A percentile compares a stretch with the other conserved stretches of the same genome.
Conservation (phyloP, 1,284 basidiomycete species). For the Xerocomus amazonicus region DNA sequence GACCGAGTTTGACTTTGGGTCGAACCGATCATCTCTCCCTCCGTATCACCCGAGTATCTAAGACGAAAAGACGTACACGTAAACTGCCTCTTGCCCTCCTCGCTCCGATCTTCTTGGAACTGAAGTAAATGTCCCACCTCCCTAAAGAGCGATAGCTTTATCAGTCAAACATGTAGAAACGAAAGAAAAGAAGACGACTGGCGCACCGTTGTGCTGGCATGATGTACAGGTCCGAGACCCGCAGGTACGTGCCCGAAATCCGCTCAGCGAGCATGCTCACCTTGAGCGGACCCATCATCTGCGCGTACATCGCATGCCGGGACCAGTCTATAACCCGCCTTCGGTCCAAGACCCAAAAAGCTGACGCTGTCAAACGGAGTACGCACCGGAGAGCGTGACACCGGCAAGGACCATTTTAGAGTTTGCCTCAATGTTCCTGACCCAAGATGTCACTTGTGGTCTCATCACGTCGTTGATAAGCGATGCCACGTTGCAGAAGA, state of each 20-base stretch:
- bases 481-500: slow-evolving; percentile 18
- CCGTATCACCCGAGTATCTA: no score
- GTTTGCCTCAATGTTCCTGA: slow-evolving; percentile 16
- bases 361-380: no score
- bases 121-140: slow-evolving; percentile 19
- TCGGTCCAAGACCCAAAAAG: no score
- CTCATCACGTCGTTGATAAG: slow-evolving; percentile 23
- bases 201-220: slow-evolving; percentile 22
- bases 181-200: neutral
- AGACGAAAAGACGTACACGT: slow-evolving; percentile 7
- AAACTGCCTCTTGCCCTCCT: slow-evolving; percentile 15
- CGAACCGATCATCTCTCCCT: neutral
- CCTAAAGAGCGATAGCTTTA: neutral
- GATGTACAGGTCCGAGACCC: slow-evolving; percentile 20
- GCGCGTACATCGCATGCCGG: slow-evolving; percentile 19
- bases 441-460: slow-evolving; percentile 19
- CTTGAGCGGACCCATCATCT: slow-evolving; percentile 24
- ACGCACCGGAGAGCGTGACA: slow-evolving; percentile 13
- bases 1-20: slow-evolving; percentile 9
- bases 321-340: slow-evolving; percentile 13
- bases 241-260: slow-evolving; percentile 18
- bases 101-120: slow-evolving; percentile 20
- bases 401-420: slow-evolving; percentile 20
- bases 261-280: slow-evolving; percentile 23
- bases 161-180: neutral